A percentile compares a stretch with the other conserved stretches of the same genome.
phyloP scores from a whole-genome alignment of 306 rosid genomes.

The Cucurbita pepo region DNA sequence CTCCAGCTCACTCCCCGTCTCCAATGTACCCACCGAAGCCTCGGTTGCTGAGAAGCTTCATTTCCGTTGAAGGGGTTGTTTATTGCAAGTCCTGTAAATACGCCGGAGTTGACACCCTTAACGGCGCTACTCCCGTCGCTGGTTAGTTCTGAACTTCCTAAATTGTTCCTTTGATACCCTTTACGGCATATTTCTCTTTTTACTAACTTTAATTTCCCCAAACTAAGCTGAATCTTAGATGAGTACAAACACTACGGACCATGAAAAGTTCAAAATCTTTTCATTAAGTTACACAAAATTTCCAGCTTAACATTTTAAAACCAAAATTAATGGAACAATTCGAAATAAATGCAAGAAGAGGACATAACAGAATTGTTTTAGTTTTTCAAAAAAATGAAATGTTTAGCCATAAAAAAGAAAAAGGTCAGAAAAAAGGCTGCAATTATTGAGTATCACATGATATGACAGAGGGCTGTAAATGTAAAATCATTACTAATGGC shows the following conservation, averaged over 20 bases:
- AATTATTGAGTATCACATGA: background rate
- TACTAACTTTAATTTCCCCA: background rate
- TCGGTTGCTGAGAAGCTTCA: constrained; percentile 31
- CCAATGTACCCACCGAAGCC: constrained; percentile 5
- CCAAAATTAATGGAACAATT: too few relatives aligned
- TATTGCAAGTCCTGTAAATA: constrained; percentile 65
- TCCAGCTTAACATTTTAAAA: too few relatives aligned
- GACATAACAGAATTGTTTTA: too few relatives aligned
- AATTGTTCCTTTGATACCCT: background rate
- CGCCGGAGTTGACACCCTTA: constrained; percentile 38
- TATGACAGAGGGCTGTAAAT: background rate
- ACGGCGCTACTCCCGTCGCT: constrained; percentile 35
- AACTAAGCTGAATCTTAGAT: background rate
- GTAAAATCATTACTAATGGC: background rate
- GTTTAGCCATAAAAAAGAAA: background rate
- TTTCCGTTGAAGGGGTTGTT: constrained; percentile 85
- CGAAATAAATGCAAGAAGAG: too few relatives aligned
- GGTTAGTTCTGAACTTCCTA: constrained; percentile 21
- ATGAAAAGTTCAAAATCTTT: background rate
- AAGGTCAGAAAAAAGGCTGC: background rate
- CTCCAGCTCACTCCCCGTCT: constrained; percentile 9
- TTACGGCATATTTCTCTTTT: background rate
- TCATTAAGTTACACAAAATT: background rate
- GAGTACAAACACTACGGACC: background rate
- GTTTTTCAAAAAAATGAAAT: too few relatives aligned